These are phyloP conservation scores for Rasamsonia emersonii DNA, from an alignment of 2,329 filamentous ascomycete genomes.

Conservation along the genomic window DNA sequence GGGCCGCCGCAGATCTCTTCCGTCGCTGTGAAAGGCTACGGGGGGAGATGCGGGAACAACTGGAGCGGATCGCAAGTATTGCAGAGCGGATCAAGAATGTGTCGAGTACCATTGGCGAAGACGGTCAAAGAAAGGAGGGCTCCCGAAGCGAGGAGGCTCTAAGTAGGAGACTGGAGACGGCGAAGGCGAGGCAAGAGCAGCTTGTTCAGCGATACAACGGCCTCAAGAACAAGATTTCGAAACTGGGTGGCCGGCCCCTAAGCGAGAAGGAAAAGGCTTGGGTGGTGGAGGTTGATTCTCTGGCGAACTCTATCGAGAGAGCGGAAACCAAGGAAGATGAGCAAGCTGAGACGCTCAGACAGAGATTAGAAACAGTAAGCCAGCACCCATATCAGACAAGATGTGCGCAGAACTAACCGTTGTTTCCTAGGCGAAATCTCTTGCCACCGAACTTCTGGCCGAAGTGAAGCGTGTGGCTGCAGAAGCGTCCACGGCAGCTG, in stretches of 20 bases:
- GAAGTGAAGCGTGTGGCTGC: conserved; percentile 27
- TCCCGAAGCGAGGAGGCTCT: conserved; percentile 25
- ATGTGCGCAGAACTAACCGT: too few relatives aligned
- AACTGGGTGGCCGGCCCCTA: conserved; percentile 35
- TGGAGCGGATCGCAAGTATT: conserved; percentile 36
- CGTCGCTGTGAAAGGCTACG: conserved; percentile 42
- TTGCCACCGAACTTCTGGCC: conserved; percentile 28
- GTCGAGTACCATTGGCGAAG: conserved; percentile 29
- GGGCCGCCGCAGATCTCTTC: conserved; percentile 44
- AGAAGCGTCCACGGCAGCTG: conserved; percentile 17
- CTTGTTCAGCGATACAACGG: conserved; percentile 35
- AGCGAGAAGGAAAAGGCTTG: conserved; percentile 40
- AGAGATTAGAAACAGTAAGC: conserved; percentile 34
- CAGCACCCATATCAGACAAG: too few relatives aligned
- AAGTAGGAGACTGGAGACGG: conserved; percentile 32
- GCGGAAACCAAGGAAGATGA: conserved; percentile 15
- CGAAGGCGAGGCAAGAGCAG: conserved; percentile 31
- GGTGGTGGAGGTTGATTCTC: conserved; percentile 33
- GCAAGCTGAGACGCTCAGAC: conserved; percentile 18
- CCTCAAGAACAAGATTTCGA: conserved; percentile 35
- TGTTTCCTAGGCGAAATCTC: conserved; percentile 35
- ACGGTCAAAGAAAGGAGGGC: conserved; percentile 24
- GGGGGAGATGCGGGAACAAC: conserved; percentile 40
- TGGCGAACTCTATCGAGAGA: conserved; percentile 29
- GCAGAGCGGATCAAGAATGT: conserved; percentile 38